Evolutionary conservation across 2,329 filamentous ascomycete species (phyloP).

Genomic region (Penicillium sp.): DNA sequence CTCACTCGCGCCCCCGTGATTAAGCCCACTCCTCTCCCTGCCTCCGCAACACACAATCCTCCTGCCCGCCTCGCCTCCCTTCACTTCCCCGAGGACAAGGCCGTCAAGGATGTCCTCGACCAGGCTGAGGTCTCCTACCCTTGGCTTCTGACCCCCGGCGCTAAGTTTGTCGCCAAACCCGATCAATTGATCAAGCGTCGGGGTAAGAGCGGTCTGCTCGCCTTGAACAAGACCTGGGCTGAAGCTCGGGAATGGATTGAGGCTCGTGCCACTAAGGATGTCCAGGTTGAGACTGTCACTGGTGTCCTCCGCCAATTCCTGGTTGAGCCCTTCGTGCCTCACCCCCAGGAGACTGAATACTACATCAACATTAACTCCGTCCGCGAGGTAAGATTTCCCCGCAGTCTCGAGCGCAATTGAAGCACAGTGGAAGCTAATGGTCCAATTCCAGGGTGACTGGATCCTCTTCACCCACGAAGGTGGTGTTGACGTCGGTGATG

Average conservation of each 20-base stretch:
- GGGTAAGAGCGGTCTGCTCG: slow-evolving; percentile 96
- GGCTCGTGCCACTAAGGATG: slow-evolving; percentile 83
- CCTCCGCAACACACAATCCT: slow-evolving; percentile 83
- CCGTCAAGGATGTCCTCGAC: slow-evolving; percentile 80
- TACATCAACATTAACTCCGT: slow-evolving; percentile 99
- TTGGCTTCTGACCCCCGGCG: slow-evolving; percentile 78
- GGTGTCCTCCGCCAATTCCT: slow-evolving; percentile 92
- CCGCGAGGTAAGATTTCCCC: slow-evolving; percentile 76
- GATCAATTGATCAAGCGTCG: slow-evolving; percentile 99
- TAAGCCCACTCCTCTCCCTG: slow-evolving; percentile 92
- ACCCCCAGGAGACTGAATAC: slow-evolving; percentile 93
- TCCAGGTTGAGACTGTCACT: slow-evolving; percentile 87
- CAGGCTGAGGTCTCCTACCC: slow-evolving; percentile 96
- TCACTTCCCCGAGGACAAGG: slow-evolving; percentile 85
- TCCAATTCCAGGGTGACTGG: slow-evolving; percentile 78
- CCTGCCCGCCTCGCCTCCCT: slow-evolving; percentile 86
- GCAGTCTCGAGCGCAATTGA: not conserved
- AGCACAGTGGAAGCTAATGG: slow-evolving; percentile 20
- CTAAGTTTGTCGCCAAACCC: slow-evolving; percentile 98
- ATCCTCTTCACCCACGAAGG: slow-evolving; percentile 99
- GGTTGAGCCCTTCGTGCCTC: slow-evolving; percentile 96
- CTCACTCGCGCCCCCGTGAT: slow-evolving; percentile 95
- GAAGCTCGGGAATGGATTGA: slow-evolving; percentile 94
- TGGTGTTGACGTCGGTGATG: slow-evolving; percentile 98
- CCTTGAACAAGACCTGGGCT: slow-evolving; percentile 94